A percentile compares a stretch with the other conserved stretches of the same genome.
phyloP scores from a whole-genome alignment of 1,284 basidiomycete genomes.

The Ganoderma sp. region DNA sequence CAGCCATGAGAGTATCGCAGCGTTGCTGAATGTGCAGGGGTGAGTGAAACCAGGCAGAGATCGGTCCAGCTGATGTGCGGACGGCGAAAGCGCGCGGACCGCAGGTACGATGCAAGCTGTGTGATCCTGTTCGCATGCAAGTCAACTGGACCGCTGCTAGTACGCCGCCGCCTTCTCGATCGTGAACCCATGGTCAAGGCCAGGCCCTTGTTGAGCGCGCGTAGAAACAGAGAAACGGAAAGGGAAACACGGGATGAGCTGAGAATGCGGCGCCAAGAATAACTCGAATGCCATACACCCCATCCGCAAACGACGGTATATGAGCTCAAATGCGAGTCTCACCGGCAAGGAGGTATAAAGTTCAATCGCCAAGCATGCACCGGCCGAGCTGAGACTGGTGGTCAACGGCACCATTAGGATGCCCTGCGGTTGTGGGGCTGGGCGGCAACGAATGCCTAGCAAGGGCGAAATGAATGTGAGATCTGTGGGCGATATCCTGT shows the following conservation, averaged over 20 bases:
- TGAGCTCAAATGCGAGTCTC: slow-evolving; percentile 5
- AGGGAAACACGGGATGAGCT: neutral
- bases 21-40: neutral
- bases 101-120: slow-evolving; percentile 14
- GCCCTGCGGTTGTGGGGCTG: neutral
- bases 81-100: slow-evolving; percentile 20
- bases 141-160: slow-evolving; percentile 14
- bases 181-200: slow-evolving; percentile 7
- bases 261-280: slow-evolving; percentile 10
- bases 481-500: slow-evolving; percentile 18
- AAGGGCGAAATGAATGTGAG: slow-evolving; percentile 18
- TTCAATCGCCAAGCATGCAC: slow-evolving; percentile 7
- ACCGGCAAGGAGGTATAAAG: slow-evolving; percentile 1
- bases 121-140: slow-evolving; percentile 18
- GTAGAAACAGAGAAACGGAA: slow-evolving; percentile 6
- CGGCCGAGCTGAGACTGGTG: neutral
- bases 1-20: slow-evolving; percentile 17
- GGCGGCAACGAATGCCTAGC: slow-evolving; percentile 13
- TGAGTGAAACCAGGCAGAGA: slow-evolving; percentile 1
- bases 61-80: slow-evolving; percentile 23
- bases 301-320: neutral
- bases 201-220: neutral
- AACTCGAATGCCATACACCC: slow-evolving; percentile 6
- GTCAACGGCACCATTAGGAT: slow-evolving; percentile 8
- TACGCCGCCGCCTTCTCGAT: slow-evolving; percentile 3